phyloP scores from a whole-genome alignment of 441 rosid species.

The Geranium incanum region DNA sequence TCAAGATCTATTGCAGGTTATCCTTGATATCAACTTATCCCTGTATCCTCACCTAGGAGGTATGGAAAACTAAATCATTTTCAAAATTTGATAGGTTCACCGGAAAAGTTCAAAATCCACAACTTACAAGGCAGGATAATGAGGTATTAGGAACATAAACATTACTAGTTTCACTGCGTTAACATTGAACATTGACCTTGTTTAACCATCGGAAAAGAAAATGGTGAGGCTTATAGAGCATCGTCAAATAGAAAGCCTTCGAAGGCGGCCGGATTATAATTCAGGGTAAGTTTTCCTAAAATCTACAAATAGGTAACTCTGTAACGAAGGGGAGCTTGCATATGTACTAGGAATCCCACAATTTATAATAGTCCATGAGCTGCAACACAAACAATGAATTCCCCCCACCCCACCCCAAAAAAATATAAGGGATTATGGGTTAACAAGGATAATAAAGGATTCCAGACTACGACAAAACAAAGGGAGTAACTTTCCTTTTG shows the following conservation, averaged over 20 bases:
- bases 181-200: not conserved
- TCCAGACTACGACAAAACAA: not conserved
- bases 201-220: not conserved
- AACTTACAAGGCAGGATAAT: not conserved
- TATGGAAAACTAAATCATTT: not conserved
- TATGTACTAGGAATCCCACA: not conserved
- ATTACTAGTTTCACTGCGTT: not conserved
- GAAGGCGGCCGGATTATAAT: not conserved
- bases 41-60: not conserved
- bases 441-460: not conserved
- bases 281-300: not conserved
- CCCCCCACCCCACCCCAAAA: not conserved
- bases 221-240: not conserved
- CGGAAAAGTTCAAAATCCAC: not conserved
- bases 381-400: not conserved
- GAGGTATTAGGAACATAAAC: not conserved
- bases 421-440: not conserved
- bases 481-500: not conserved
- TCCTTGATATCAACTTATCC: not conserved
- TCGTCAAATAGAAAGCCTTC: not conserved
- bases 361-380: not conserved
- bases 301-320: conserved; percentile 1
- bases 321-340: not conserved
- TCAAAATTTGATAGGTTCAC: not conserved
- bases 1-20: not conserved